Evolutionary conservation across 2,329 filamentous ascomycete genomes (phyloP), one percentile per base, ranked within the genome.

Genomic region (Tolypocladium amazonense): DNA sequence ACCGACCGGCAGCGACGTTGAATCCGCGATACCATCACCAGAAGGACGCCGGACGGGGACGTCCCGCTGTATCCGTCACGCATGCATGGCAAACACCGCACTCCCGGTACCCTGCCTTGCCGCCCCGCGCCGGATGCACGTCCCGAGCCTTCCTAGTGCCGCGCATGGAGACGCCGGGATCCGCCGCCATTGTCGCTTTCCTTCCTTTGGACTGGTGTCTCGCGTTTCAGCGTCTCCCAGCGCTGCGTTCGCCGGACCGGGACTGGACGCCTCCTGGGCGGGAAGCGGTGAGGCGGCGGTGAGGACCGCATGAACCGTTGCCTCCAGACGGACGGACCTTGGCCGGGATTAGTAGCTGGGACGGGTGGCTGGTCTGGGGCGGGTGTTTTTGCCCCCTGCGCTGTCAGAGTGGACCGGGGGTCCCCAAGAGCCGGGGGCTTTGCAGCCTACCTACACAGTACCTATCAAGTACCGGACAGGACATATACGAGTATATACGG

Each of bases 261-360:
- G 5, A 35, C 56, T 45, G 56, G 41, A 23, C 35, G n/a, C 33
- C 41, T 53, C 41, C 39, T 56, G 54, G 14, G 54, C 27, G 50
- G 50, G 25, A 41, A 55, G 59, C 56, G 59, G 59, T 60, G 59
- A 60, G 56, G 59, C 59, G 56, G 59, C 59, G 59, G 52, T 58
- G 56, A 60, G 37, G 20, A 14, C 8, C 43, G 59, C 59, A 60
- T 60, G 59, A 58, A 58, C 59, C 56, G 56, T 55, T 53, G 50
- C 30, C 50, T 23, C 27, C 50, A n/a, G 50, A n/a, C 9, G 30
- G 9, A 33, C 11, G 50, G 27, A 12, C 9, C 18, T 7, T 35
- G 35, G 55, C 55, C 25, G 55, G 55, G 55, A 38, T n/a, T 56
- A 25, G 25, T 6, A 25, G 55, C n/a, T 56, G 54, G n/a, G 14